Conservation (phyloP, 2,329 filamentous ascomycete species). For the Fusarium xyrophilum region DNA sequence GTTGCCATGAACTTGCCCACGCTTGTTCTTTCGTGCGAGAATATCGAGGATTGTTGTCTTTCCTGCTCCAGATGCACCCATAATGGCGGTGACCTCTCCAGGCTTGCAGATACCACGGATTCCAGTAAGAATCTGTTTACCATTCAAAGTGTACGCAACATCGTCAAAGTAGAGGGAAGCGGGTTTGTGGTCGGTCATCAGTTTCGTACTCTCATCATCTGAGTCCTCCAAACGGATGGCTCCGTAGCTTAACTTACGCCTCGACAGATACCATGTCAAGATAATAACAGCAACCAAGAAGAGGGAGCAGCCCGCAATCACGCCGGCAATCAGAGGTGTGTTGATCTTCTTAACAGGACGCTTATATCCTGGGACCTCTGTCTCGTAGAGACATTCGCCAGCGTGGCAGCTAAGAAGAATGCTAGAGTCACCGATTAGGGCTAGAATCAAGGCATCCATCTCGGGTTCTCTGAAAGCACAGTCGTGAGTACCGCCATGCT, state of each 20-base stretch:
- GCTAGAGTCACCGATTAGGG: constrained; percentile 88
- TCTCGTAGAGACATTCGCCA: constrained; percentile 92
- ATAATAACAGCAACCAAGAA: constrained; percentile 90
- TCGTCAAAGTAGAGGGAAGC: constrained; percentile 88
- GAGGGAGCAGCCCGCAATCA: constrained; percentile 84
- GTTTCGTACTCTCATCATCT: constrained; percentile 83
- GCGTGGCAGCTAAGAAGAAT: constrained; percentile 83
- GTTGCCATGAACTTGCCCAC: constrained; percentile 76
- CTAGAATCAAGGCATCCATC: constrained; percentile 89
- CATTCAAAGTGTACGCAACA: constrained; percentile 85
- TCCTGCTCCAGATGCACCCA: constrained; percentile 96
- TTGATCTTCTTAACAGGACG: constrained; percentile 94
- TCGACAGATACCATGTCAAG: constrained; percentile 84
- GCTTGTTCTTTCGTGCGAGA: constrained; percentile 94
- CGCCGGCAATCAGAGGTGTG: constrained; percentile 90
- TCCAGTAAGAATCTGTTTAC: constrained; percentile 80
- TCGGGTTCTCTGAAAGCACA: constrained; percentile 90
- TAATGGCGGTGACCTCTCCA: constrained; percentile 95
- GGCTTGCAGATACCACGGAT: constrained; percentile 89
- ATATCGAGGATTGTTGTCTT: constrained; percentile 98
- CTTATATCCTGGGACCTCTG: constrained; percentile 89
- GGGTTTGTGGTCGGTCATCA: constrained; percentile 91
- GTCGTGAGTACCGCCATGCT: constrained; percentile 66
- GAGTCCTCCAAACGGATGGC: constrained; percentile 86
- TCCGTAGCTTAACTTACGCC: constrained; percentile 73